phyloP scores from a whole-genome alignment of 192 early-diverging fungal genomes.

The Powellomyces hirtus region DNA sequence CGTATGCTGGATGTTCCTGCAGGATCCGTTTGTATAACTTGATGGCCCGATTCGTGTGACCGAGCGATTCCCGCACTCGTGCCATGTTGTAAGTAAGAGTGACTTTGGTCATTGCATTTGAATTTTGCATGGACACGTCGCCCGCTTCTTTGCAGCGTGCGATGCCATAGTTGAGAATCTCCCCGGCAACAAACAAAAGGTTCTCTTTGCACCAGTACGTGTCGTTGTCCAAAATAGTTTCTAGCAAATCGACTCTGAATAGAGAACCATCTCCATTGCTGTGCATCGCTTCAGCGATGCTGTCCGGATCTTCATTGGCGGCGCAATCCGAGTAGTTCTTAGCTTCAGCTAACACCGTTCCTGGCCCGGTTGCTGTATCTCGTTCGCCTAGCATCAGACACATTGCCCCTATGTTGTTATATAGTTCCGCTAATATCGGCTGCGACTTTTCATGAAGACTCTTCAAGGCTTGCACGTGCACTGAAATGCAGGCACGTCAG shows the following conservation, averaged over 20 bases:
- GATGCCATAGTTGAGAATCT: background rate
- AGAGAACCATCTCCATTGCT: slow-evolving; percentile 8
- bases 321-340: slow-evolving; percentile 24
- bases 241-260: background rate
- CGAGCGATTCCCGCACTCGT: slow-evolving; percentile 33
- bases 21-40: slow-evolving; percentile 66
- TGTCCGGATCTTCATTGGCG: slow-evolving; percentile 25
- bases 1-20: slow-evolving; percentile 64
- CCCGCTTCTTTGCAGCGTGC: background rate
- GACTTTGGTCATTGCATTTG: slow-evolving; percentile 1
- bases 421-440: slow-evolving; percentile 58
- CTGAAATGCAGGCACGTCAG: slow-evolving; percentile 10
- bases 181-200: background rate
- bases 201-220: background rate
- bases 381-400: slow-evolving; percentile 59
- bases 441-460: slow-evolving; percentile 17
- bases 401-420: slow-evolving; percentile 86
- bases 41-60: slow-evolving; percentile 54
- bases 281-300: slow-evolving; percentile 38
- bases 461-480: slow-evolving; percentile 33
- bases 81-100: slow-evolving; percentile 76
- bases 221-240: background rate
- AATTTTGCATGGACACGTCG: background rate
- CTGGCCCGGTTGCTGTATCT: background rate
- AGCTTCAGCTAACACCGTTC: slow-evolving; percentile 31